Percentiles rank a stretch among this genome's conserved stretches.
phyloP scores from a whole-genome alignment of 805 yeast genomes.

The Dipodascus albidus region DNA sequence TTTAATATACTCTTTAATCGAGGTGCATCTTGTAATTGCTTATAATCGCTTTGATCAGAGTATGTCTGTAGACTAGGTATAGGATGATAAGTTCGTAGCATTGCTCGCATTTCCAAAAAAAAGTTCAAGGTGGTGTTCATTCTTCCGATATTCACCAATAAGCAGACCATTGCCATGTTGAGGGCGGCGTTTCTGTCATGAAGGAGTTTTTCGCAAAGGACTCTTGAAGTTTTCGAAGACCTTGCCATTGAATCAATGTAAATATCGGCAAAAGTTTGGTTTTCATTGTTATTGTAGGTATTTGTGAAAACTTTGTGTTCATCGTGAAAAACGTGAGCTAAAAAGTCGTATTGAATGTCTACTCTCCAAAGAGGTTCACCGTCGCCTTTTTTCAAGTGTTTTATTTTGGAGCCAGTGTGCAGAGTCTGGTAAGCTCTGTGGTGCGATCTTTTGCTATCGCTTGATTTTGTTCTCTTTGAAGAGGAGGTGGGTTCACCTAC shows the following conservation, averaged over 20 bases:
- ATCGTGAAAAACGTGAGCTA: conserved; percentile 53
- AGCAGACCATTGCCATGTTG: conserved; percentile 69
- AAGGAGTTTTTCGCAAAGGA: conserved; percentile 65
- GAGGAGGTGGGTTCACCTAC: not conserved
- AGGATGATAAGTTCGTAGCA: conserved; percentile 84
- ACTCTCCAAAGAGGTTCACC: conserved; percentile 86
- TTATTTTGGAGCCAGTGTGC: conserved; percentile 23
- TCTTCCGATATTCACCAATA: conserved; percentile 83
- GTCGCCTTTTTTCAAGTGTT: conserved; percentile 65
- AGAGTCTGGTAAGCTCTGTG: conserved; percentile 16
- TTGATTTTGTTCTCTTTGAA: not conserved
- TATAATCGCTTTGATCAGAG: conserved; percentile 43
- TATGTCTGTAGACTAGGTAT: conserved; percentile 80
- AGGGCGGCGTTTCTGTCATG: conserved; percentile 50
- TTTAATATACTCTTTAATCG: conserved; percentile 80
- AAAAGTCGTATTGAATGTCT: conserved; percentile 78
- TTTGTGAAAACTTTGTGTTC: conserved; percentile 50
- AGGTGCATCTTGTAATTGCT: conserved; percentile 91
- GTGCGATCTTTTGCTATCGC: conserved; percentile 3
- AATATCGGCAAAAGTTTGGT: conserved; percentile 69
- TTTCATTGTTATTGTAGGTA: conserved; percentile 27
- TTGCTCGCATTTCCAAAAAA: conserved; percentile 91
- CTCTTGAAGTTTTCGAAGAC: conserved; percentile 71
- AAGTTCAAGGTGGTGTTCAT: conserved; percentile 90
- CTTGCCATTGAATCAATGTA: conserved; percentile 75